Evolutionary conservation across 768 basidiomycete genomes (phyloP).

Genomic region (Agrocybe pediades): DNA sequence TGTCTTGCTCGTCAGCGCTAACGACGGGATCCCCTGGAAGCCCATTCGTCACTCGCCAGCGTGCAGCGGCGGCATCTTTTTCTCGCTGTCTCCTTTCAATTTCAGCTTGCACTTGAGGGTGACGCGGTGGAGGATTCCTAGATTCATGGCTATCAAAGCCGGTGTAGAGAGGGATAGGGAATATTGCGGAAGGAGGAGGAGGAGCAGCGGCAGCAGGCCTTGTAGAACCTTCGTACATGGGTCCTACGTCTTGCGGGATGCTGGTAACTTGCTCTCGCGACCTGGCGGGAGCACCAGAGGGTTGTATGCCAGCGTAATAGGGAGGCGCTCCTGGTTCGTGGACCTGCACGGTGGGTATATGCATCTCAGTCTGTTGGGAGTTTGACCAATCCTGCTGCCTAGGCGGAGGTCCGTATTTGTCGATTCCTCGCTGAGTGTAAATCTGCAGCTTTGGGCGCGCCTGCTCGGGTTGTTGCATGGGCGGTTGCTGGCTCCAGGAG

Average conservation of each 20-base stretch:
- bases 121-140: slow-evolving; percentile 18
- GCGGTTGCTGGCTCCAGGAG: slow-evolving; percentile 14
- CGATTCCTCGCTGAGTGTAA: slow-evolving; percentile 21
- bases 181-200: not conserved
- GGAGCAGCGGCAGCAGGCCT: not conserved
- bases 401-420: slow-evolving; percentile 17
- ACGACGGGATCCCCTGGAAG: slow-evolving; percentile 19
- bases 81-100: slow-evolving; percentile 4
- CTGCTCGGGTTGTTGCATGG: slow-evolving; percentile 1
- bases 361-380: slow-evolving; percentile 20
- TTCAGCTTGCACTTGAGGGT: slow-evolving; percentile 17
- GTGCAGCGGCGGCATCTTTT: slow-evolving; percentile 12
- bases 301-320: slow-evolving; percentile 15
- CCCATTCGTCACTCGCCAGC: slow-evolving; percentile 26
- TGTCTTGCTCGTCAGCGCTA: too few species aligned
- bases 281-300: slow-evolving; percentile 28
- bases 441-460: slow-evolving; percentile 17
- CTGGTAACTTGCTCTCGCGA: slow-evolving; percentile 22
- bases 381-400: not conserved
- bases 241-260: slow-evolving; percentile 25
- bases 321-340: slow-evolving; percentile 10
- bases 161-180: slow-evolving; percentile 30
- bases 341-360: slow-evolving; percentile 10
- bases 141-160: slow-evolving; percentile 25
- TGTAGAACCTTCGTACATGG: slow-evolving; percentile 15